A percentile compares a stretch with the other conserved stretches of the same genome.
phyloP scores from a whole-genome alignment of 441 rosid genomes.

The Theobroma grandiflorum region DNA sequence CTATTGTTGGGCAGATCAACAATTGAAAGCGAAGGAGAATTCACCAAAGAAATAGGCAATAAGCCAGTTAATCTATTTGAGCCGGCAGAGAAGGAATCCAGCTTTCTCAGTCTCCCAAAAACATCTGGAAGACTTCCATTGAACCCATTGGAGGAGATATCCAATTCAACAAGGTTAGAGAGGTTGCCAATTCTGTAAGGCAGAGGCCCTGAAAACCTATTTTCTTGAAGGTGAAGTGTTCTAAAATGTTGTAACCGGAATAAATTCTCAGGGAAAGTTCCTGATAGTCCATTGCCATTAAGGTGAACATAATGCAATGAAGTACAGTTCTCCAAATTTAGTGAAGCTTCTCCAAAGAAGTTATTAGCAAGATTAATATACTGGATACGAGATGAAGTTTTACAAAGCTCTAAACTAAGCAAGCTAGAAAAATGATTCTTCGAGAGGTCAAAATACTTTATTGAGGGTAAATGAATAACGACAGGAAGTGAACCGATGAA shows the following conservation, averaged over 20 bases:
- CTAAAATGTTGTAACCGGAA: neutral
- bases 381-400: conserved; percentile 1
- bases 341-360: neutral
- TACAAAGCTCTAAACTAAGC: neutral
- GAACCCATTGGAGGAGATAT: conserved; percentile 14
- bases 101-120: neutral
- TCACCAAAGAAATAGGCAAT: conserved; percentile 18
- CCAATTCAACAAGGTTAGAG: conserved; percentile 14
- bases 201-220: neutral
- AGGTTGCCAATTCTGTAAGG: neutral
- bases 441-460: neutral
- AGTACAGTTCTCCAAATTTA: conserved; percentile 1
- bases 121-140: conserved; percentile 19
- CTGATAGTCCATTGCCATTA: neutral
- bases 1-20: neutral
- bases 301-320: conserved; percentile 2
- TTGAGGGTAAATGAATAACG: neutral
- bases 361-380: neutral
- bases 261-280: neutral
- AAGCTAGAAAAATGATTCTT: neutral
- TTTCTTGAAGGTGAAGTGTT: conserved; percentile 2
- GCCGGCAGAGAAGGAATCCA: neutral
- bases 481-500: neutral
- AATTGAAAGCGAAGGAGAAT: neutral
- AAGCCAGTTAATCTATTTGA: conserved; percentile 6